These are phyloP conservation scores for Tricladium varicosporioides DNA, from an alignment of 2,329 filamentous ascomycete genomes.

Conservation along the genomic window DNA sequence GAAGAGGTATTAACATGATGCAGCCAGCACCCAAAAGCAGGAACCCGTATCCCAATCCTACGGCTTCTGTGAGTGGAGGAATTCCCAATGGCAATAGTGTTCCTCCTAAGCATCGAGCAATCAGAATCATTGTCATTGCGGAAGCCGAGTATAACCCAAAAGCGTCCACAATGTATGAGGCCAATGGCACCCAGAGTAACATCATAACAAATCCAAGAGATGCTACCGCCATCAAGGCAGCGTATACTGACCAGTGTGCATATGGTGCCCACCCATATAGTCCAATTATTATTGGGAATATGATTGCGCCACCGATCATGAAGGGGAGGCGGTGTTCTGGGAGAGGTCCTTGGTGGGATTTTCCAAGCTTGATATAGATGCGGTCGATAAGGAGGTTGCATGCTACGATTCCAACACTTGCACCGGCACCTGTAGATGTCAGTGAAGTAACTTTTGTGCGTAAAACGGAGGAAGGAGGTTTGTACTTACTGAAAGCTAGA, in stretches of 20 bases:
- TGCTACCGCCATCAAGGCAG: constrained; percentile 43
- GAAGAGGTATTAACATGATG: constrained; percentile 48
- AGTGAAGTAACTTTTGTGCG: not conserved
- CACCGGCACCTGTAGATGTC: constrained; percentile 23
- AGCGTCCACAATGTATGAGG: constrained; percentile 55
- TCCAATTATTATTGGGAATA: constrained; percentile 54
- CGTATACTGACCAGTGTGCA: constrained; percentile 50
- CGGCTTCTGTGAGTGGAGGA: constrained; percentile 43
- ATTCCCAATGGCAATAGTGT: constrained; percentile 55
- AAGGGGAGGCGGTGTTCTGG: constrained; percentile 65
- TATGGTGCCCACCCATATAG: constrained; percentile 55
- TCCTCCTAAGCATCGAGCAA: constrained; percentile 35
- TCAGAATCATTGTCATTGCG: constrained; percentile 39
- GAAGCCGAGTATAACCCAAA: constrained; percentile 36
- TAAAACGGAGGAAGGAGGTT: not conserved
- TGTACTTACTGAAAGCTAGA: constrained; percentile 48
- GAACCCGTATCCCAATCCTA: constrained; percentile 42
- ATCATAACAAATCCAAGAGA: constrained; percentile 51
- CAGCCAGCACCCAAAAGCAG: constrained; percentile 36
- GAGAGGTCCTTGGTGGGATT: constrained; percentile 12
- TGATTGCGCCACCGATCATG: constrained; percentile 49
- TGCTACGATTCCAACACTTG: constrained; percentile 42
- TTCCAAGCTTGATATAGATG: constrained; percentile 23
- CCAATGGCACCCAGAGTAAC: constrained; percentile 41
- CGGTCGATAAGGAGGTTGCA: constrained; percentile 33